phyloP scores from a whole-genome alignment of 192 early-diverging fungal species.

The Umbelopsis sp. region DNA sequence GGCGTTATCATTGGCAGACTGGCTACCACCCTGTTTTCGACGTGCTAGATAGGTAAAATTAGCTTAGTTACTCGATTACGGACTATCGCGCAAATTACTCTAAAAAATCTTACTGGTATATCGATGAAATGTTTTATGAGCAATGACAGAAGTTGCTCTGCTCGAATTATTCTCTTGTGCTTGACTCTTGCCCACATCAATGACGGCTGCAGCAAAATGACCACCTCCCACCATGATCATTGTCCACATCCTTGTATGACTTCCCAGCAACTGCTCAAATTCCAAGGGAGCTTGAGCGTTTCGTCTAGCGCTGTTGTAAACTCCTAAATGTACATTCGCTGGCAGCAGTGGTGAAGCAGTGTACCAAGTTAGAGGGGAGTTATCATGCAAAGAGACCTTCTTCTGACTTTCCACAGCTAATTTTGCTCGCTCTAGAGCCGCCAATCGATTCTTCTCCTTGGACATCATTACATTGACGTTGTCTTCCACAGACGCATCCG shows the following conservation, averaged over 20 bases:
- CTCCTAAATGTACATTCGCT: constrained; percentile 40
- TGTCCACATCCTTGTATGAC: constrained; percentile 60
- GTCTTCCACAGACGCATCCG: constrained; percentile 16
- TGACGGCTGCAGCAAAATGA: constrained; percentile 88
- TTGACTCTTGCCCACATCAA: constrained; percentile 65
- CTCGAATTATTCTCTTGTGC: constrained; percentile 41
- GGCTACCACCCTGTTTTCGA: constrained; percentile 93
- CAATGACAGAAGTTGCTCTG: constrained; percentile 41
- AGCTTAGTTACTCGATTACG: too few species aligned
- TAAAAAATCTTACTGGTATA: constrained; percentile 80
- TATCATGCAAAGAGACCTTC: constrained; percentile 15
- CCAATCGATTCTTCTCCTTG: constrained; percentile 15
- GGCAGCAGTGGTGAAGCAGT: constrained; percentile 27
- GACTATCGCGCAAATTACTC: background rate
- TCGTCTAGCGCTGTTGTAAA: constrained; percentile 45
- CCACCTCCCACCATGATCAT: constrained; percentile 83
- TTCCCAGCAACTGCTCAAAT: background rate
- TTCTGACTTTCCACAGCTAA: background rate
- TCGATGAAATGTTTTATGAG: constrained; percentile 93
- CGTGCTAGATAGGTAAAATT: constrained; percentile 52
- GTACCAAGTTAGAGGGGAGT: constrained; percentile 44
- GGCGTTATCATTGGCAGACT: constrained; percentile 76
- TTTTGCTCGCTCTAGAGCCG: constrained; percentile 18
- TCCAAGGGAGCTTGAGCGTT: background rate
- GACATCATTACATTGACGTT: background rate